Conservation (phyloP, 805 yeast genomes). For the Maudiozyma bulderi region DNA sequence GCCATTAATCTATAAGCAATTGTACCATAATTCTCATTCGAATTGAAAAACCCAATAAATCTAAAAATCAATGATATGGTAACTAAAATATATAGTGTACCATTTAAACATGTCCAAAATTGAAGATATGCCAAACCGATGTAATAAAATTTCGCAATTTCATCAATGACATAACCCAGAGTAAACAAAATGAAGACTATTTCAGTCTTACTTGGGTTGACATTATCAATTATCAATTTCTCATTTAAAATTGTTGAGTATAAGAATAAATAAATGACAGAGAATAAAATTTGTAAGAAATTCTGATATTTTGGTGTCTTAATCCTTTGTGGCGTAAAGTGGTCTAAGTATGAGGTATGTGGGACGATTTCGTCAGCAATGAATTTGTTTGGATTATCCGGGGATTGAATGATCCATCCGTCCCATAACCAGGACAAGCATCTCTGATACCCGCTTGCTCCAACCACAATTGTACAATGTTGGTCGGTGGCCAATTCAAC, state of each 20-base stretch:
- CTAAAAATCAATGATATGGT: constrained; percentile 47
- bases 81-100: constrained; percentile 51
- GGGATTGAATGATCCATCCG: constrained; percentile 81
- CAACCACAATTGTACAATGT: constrained; percentile 69
- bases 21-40: constrained; percentile 36
- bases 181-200: constrained; percentile 54
- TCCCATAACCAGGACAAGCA: constrained; percentile 88
- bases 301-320: constrained; percentile 82
- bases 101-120: constrained; percentile 75
- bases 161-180: constrained; percentile 57
- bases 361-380: constrained; percentile 53
- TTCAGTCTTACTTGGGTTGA: constrained; percentile 41
- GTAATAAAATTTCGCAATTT: constrained; percentile 59
- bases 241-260: constrained; percentile 60
- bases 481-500: constrained; percentile 79
- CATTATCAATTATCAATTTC: constrained; percentile 30
- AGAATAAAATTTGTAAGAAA: constrained; percentile 55
- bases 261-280: constrained; percentile 50
- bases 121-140: constrained; percentile 65
- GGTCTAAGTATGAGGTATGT: constrained; percentile 44
- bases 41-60: constrained; percentile 22
- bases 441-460: constrained; percentile 74
- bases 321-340: constrained; percentile 74
- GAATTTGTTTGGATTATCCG: constrained; percentile 58
- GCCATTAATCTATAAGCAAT: constrained; percentile 62